Percentiles rank a stretch among this genome's conserved stretches.
Conservation (phyloP, 108 stramenopile genomes). For the Cyclotella distinguenda region DNA sequence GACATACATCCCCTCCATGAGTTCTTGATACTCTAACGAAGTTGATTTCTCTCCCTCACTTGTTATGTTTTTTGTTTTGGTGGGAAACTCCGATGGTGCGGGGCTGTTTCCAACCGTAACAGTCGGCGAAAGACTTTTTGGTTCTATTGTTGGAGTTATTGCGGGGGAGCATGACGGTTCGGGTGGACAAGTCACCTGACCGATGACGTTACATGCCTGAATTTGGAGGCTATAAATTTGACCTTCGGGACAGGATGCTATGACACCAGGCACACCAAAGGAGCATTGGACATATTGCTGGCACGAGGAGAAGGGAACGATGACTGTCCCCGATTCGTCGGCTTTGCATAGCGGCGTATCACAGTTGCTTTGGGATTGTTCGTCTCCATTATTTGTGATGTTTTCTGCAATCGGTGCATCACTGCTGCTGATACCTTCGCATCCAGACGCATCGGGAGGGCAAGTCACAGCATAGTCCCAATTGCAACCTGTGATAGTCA, state of each 20-base stretch:
- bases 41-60: not conserved
- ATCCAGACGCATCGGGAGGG: conserved; percentile 9
- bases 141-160: not conserved
- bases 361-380: not conserved
- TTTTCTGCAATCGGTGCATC: too few species aligned
- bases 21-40: not conserved
- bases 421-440: not conserved
- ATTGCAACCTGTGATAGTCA: conserved; percentile 13
- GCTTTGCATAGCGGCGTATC: not conserved
- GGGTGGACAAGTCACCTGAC: conserved; percentile 14
- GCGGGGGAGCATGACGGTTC: conserved; percentile 17
- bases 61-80: not conserved
- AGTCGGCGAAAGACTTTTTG: too few species aligned
- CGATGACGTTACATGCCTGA: conserved; percentile 14
- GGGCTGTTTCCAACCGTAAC: too few species aligned
- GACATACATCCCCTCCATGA: conserved; percentile 28
- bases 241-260: conserved; percentile 1
- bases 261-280: conserved; percentile 9
- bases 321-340: not conserved
- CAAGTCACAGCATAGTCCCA: conserved; percentile 15
- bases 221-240: conserved; percentile 9
- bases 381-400: too few species aligned
- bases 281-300: conserved; percentile 13
- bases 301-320: conserved; percentile 13
- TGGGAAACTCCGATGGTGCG: too few species aligned